Percentiles rank a stretch among this genome's conserved stretches.
phyloP scores from a whole-genome alignment of 2,329 filamentous ascomycete species.

The Cercospora citrullina region DNA sequence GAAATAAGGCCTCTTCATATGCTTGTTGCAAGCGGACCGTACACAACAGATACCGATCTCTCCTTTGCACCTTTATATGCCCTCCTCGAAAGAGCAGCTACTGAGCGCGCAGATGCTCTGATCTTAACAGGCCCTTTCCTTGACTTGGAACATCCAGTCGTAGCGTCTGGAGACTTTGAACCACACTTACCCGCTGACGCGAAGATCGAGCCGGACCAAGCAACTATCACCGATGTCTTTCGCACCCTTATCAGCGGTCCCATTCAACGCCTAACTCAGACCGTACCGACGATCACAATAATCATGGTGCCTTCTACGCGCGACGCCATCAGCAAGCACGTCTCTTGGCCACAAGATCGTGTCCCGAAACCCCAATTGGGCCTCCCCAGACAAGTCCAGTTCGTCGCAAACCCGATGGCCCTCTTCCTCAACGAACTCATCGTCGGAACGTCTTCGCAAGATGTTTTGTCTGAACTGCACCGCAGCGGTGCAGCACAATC shows the following conservation, averaged over 20 bases:
- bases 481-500: conserved; percentile 65
- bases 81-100: conserved; percentile 74
- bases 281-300: conserved; percentile 77
- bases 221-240: conserved; percentile 81
- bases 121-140: conserved; percentile 85
- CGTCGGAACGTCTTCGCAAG: conserved; percentile 78
- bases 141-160: conserved; percentile 84
- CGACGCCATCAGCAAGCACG: conserved; percentile 77
- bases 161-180: conserved; percentile 59
- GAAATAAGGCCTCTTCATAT: conserved; percentile 68
- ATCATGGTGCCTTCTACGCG: conserved; percentile 81
- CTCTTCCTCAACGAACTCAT: conserved; percentile 84
- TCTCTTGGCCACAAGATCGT: conserved; percentile 80
- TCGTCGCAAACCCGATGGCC: conserved; percentile 89
- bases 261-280: conserved; percentile 67
- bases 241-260: conserved; percentile 73
- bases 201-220: conserved; percentile 62
- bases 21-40: conserved; percentile 80
- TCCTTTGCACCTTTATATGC: conserved; percentile 84
- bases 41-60: conserved; percentile 88
- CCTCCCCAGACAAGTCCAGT: conserved; percentile 71
- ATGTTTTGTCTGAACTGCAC: conserved; percentile 73
- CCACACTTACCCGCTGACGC: conserved; percentile 45
- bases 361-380: conserved; percentile 71
- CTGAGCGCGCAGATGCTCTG: conserved; percentile 73